Evolutionary conservation across 306 rosid species (phyloP).

Genomic region (Gastrolobium villosum): DNA sequence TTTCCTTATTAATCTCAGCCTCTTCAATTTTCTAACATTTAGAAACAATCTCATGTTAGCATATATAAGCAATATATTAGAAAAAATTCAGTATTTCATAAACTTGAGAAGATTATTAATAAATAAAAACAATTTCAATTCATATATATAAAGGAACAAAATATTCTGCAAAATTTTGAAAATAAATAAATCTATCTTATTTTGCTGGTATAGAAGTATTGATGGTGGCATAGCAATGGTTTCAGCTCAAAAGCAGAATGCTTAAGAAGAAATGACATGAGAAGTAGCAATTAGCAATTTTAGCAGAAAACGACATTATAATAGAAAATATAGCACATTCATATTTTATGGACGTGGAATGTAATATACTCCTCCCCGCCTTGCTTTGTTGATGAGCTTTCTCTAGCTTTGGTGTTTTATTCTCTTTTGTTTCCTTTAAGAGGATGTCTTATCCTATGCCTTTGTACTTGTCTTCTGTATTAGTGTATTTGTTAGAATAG

Average conservation of each 20-base stretch:
- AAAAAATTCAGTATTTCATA: not conserved
- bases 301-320: not conserved
- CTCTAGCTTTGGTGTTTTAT: not conserved
- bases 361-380: not conserved
- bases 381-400: not conserved
- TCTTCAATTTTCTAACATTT: conserved; percentile 81
- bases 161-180: conserved; percentile 1
- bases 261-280: not conserved
- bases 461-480: not conserved
- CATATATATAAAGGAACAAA: conserved; percentile 23
- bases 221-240: not conserved
- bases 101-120: conserved; percentile 18
- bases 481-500: too few species aligned
- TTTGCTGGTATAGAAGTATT: not conserved
- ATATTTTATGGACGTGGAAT: not conserved
- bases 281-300: not conserved
- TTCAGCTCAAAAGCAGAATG: not conserved
- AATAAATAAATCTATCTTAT: not conserved
- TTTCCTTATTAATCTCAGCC: conserved; percentile 71
- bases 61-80: conserved; percentile 22
- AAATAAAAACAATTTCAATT: conserved; percentile 23
- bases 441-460: not conserved
- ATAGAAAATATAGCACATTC: conserved; percentile 3
- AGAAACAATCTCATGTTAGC: conserved; percentile 44
- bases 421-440: not conserved